Evolutionary conservation across 495 filamentous ascomycete genomes (phyloP), one percentile per base, ranked within the genome.

Genomic region (Trichocladium uniseriatum): DNA sequence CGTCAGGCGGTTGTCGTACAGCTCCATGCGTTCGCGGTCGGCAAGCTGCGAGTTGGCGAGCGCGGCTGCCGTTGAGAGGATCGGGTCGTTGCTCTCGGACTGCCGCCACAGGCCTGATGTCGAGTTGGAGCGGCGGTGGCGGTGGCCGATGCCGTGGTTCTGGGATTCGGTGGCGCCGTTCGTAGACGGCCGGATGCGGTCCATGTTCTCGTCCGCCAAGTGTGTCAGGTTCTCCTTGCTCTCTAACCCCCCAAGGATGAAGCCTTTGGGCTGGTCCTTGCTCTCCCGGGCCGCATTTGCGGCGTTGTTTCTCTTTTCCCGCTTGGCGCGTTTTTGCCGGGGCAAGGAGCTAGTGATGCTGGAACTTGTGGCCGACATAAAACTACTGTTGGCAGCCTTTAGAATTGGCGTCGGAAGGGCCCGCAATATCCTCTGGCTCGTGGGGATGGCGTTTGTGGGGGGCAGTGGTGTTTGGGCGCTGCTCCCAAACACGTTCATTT

Each of bases 301-400:
- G 15, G 45, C 53, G 51, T 56, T 51, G 38, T 54, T 50, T 27
- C 67, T 73, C 48, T 70, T 75, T 56, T 83, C 85, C 28, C 82
- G 75, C 57, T 82, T 86, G 41, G 68, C 55, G 24, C 69, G 61
- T 40, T 68, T 63, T 48, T 79, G 74, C 37, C 79, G 78, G 34
- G 81, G 77, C 2, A 94, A 72, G 43, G 82, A 90, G 27, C 84
- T 84, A 2, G 88, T 94, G 48, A 97, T 81, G 54, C 86, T 92
- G 13, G 86, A 84, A 62, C 86, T 94, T 0, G 90, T 96, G 29
- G 89, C 87, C 48, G 79, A 84, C 80, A 98, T 89, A 66, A 96
- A 95, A 52, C 80, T 89, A 34, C 87, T 90, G 67, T 97, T 99
- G 19, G 91, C 92, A 2, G 86, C 89, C 66, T 89, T 95, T 18